Conservation (phyloP, 2,329 filamentous ascomycete species). For the Periconia sp. region DNA sequence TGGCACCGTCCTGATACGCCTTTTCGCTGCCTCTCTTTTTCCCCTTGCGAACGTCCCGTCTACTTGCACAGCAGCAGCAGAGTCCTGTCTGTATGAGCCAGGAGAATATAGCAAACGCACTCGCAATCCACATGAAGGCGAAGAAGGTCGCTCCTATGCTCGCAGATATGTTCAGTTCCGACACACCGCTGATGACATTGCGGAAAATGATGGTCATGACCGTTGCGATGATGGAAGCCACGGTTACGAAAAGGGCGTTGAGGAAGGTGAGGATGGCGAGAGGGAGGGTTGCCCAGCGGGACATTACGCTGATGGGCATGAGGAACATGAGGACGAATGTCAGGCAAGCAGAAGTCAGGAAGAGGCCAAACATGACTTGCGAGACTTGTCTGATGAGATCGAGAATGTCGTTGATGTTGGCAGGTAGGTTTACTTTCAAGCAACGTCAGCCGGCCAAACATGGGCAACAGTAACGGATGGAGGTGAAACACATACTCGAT, state of each 20-base stretch:
- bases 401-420: slow-evolving; percentile 72
- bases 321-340: slow-evolving; percentile 72
- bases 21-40: slow-evolving; percentile 48
- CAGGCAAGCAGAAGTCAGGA: slow-evolving; percentile 70
- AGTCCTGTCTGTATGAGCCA: slow-evolving; percentile 73
- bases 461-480: not conserved
- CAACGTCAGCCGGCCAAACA: slow-evolving; percentile 6
- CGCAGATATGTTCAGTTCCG: slow-evolving; percentile 74
- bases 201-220: slow-evolving; percentile 82
- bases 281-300: slow-evolving; percentile 62
- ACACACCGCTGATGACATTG: slow-evolving; percentile 69
- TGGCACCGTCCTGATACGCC: slow-evolving; percentile 25
- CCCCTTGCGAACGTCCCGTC: slow-evolving; percentile 55
- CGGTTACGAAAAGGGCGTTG: slow-evolving; percentile 66
- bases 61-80: slow-evolving; percentile 72
- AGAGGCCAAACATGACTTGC: slow-evolving; percentile 87
- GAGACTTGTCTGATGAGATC: slow-evolving; percentile 73
- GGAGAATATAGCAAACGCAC: slow-evolving; percentile 65
- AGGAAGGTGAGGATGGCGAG: slow-evolving; percentile 69
- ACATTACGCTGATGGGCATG: slow-evolving; percentile 55
- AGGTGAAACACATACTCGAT: slow-evolving; percentile 57
- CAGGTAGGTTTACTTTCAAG: slow-evolving; percentile 70
- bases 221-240: slow-evolving; percentile 74
- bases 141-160: slow-evolving; percentile 74
- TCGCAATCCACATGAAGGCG: slow-evolving; percentile 85